Evolutionary conservation across 768 basidiomycete genomes (phyloP), one percentile per base, ranked within the genome.

Genomic region (Hygrocybe coccinea): DNA sequence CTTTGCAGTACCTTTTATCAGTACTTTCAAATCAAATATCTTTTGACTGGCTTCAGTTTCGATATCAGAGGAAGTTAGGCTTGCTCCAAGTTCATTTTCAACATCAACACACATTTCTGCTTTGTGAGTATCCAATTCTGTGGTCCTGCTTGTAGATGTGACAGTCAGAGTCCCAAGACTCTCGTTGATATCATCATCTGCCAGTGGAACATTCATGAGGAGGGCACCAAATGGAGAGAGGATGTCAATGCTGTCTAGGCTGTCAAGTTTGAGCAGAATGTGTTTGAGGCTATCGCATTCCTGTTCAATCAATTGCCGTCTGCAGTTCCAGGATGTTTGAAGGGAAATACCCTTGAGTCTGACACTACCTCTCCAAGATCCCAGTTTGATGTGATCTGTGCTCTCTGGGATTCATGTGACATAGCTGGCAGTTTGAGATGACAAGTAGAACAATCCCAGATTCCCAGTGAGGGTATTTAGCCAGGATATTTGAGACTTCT

Each of bases 401-500:
- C 47, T 46, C 3, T 58, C 35, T 2, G 58, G 58, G 56, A 61
- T n/a, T 66, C 62, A 9, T 63, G 58, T 11, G 65, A 56, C 1
- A 71, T 50, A 1, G 60, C 55, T 9, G 68, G 69, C 0, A 74
- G 59, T 52, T 67, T 66, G 4, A 77, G 65, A 0, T 68, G 65
- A 3, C 68, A 66, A n/a, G 73, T 70, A 6, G 62, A 39, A 2
- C 65, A 60, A 52, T 75, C 75, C 74, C 75, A 77, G 2, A 60
- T 50, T 75, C 75, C 74, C 75, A 77, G 2, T 75, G 59, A 0
- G 74, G 74, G 54, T 71, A 61, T 45, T 65, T 55, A 0, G 65
- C 69, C 5, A 75, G 66, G n/a, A 77, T 76, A 15, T 59, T 68
- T 0, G 65, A 54, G 1, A 71, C 65, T 39, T 75, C 67, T 0